Evolutionary conservation across 78 protist genomes (phyloP).

Genomic region (Guillardia theta): DNA sequence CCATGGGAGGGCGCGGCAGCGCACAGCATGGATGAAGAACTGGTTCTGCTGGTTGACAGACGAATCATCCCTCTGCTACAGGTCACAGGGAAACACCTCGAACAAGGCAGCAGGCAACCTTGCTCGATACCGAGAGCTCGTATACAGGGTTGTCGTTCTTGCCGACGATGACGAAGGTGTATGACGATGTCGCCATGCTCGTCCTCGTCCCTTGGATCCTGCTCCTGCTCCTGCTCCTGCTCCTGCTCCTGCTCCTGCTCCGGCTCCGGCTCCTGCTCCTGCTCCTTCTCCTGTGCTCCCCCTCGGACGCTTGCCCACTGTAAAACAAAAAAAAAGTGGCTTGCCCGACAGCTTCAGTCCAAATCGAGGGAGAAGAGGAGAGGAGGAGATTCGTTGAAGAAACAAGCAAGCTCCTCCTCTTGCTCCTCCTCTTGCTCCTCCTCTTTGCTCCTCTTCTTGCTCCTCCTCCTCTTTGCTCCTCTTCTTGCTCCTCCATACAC

Average conservation of each 20-base stretch:
- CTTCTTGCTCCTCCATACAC: no score
- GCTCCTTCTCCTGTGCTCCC: background rate
- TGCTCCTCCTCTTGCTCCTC: no score
- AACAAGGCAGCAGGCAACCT: background rate
- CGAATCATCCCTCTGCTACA: background rate
- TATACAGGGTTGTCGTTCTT: conserved; percentile 4
- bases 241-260: background rate
- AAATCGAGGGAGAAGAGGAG: no score
- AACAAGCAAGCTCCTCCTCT: no score
- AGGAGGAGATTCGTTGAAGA: no score
- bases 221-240: background rate
- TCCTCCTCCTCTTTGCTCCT: no score
- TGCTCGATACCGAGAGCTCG: background rate
- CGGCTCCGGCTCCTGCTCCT: background rate
- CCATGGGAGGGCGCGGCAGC: background rate
- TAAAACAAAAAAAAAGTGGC: no score
- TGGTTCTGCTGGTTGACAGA: background rate
- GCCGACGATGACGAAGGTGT: background rate
- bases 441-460: no score
- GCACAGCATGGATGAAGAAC: background rate
- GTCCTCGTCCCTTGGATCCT: background rate
- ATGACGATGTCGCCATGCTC: background rate
- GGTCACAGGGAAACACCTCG: background rate
- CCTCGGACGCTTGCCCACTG: no score
- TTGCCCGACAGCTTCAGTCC: no score